Percentiles rank a stretch among this genome's conserved stretches.
phyloP scores from a whole-genome alignment of 192 early-diverging fungal species.

The Lobosporangium transversale region DNA sequence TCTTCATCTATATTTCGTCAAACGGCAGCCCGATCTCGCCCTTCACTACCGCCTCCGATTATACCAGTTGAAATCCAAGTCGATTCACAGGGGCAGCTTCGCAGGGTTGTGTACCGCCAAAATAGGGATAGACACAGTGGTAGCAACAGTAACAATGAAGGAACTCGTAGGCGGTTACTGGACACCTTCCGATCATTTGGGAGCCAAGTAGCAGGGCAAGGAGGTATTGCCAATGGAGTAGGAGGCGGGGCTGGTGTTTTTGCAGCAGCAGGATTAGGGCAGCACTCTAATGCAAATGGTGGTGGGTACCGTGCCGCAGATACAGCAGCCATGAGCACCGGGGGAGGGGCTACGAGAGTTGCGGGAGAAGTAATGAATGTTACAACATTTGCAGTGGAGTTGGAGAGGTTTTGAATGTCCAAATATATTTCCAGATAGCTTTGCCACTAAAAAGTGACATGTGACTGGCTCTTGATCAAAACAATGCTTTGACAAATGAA shows the following conservation, averaged over 20 bases:
- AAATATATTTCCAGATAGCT: too few relatives aligned
- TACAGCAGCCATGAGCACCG: neutral
- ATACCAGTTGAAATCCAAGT: slow-evolving; percentile 46
- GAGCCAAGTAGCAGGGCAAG: slow-evolving; percentile 33
- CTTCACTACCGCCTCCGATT: slow-evolving; percentile 23
- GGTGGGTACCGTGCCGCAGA: neutral
- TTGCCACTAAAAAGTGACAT: too few relatives aligned
- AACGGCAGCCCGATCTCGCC: slow-evolving; percentile 35
- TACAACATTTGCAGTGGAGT: slow-evolving; percentile 39
- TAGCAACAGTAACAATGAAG: slow-evolving; percentile 1
- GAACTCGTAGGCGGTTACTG: slow-evolving; percentile 26
- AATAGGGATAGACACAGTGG: neutral
- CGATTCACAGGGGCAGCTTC: slow-evolving; percentile 39
- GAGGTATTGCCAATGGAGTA: neutral
- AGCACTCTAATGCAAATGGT: neutral
- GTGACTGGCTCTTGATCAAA: neutral
- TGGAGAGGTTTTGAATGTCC: slow-evolving; percentile 26
- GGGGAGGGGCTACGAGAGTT: neutral
- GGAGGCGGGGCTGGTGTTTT: slow-evolving; percentile 7
- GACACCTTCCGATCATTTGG: slow-evolving; percentile 32
- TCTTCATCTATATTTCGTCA: slow-evolving; percentile 31
- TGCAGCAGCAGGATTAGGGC: slow-evolving; percentile 14
- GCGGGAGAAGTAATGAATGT: slow-evolving; percentile 52
- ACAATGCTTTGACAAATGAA: neutral
- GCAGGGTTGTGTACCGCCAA: slow-evolving; percentile 37